Conservation (phyloP, 805 yeast genomes). For the Pichia scutulata region DNA sequence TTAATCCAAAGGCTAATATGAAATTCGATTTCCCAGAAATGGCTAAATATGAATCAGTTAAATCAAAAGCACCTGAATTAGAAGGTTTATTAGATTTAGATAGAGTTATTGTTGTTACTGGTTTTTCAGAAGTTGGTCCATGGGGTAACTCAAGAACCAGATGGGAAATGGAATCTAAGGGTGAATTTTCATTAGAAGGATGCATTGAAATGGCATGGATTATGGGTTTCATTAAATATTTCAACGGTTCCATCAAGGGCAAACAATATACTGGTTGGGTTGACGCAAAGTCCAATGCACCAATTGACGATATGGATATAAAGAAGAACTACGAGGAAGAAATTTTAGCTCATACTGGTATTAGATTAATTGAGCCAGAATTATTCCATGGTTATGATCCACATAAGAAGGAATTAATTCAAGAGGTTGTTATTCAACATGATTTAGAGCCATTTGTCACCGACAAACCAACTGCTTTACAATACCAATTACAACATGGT, state of each 20-base stretch:
- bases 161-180: slow-evolving; percentile 98
- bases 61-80: slow-evolving; percentile 60
- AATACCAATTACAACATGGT: slow-evolving; percentile 89
- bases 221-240: slow-evolving; percentile 95
- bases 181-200: slow-evolving; percentile 95
- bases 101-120: slow-evolving; percentile 89
- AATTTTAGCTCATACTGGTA: slow-evolving; percentile 91
- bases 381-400: slow-evolving; percentile 93
- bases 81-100: slow-evolving; percentile 91
- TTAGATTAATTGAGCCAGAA: slow-evolving; percentile 94
- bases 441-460: slow-evolving; percentile 95
- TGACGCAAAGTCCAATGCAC: slow-evolving; percentile 85
- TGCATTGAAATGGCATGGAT: slow-evolving; percentile 99
- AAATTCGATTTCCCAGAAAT: slow-evolving; percentile 87
- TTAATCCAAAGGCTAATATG: slow-evolving; percentile 93
- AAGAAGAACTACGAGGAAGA: slow-evolving; percentile 85
- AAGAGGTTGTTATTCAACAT: slow-evolving; percentile 94
- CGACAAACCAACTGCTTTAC: slow-evolving; percentile 90
- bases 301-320: slow-evolving; percentile 91
- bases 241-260: slow-evolving; percentile 83
- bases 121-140: slow-evolving; percentile 98
- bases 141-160: slow-evolving; percentile 99
- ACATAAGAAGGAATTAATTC: slow-evolving; percentile 83
- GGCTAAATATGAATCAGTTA: slow-evolving; percentile 68
- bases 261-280: slow-evolving; percentile 96